Percentiles rank a stretch among this genome's conserved stretches.
phyloP scores from a whole-genome alignment of 225 moss, liverwort and hornwort genomes.

The Lunularia cruciata region DNA sequence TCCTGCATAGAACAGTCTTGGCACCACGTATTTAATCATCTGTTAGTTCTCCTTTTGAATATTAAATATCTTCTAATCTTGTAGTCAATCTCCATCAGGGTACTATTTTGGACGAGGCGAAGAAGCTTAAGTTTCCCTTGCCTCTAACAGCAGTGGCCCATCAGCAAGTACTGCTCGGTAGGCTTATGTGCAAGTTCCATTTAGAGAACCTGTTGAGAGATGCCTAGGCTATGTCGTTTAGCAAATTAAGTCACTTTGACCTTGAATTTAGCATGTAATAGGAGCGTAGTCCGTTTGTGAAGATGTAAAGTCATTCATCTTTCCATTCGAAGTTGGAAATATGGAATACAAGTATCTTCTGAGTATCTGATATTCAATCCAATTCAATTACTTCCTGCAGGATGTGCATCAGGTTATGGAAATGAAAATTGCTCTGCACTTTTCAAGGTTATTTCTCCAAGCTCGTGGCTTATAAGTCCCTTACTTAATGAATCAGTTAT shows the following conservation, averaged over 20 bases:
- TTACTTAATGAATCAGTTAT: too few relatives aligned
- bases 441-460: conserved; percentile 62
- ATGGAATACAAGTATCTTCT: too few relatives aligned
- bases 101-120: conserved; percentile 67
- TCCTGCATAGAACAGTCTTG: background rate
- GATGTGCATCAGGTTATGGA: conserved; percentile 72
- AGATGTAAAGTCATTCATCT: too few relatives aligned
- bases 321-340: too few relatives aligned
- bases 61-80: background rate
- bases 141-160: conserved; percentile 73
- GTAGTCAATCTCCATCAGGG: conserved; percentile 41
- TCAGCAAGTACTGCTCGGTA: conserved; percentile 77
- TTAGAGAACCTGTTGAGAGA: too few relatives aligned
- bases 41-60: background rate
- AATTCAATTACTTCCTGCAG: conserved; percentile 49
- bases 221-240: too few relatives aligned
- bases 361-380: too few relatives aligned
- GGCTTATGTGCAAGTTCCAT: too few relatives aligned
- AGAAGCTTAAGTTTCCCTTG: conserved; percentile 71
- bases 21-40: background rate
- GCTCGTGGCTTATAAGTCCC: background rate
- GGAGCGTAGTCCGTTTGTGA: too few relatives aligned
- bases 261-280: too few relatives aligned
- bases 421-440: conserved; percentile 67
- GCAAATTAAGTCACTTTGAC: too few relatives aligned